Base-by-base conservation (phyloP, 768 basidiomycete species). In the Candolleomyces eurysporus region DNA sequence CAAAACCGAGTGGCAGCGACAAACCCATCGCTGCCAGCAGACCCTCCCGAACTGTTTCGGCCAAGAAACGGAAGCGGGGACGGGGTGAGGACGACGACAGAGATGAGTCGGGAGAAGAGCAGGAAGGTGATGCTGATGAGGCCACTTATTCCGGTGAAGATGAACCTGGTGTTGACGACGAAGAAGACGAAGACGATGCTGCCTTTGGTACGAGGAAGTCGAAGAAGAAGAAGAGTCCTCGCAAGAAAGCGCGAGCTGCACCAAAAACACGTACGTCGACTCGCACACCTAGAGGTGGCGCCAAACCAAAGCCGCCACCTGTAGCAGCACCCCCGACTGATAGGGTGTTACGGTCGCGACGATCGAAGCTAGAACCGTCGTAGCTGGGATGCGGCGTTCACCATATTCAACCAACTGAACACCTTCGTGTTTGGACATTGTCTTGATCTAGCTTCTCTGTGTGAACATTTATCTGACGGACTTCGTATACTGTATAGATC, bases 11-110 rank as follows among this genome's bases (percentile, higher is more conserved):
- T 53, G 17, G 32, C 32, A 13, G 7, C 45, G 30, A 51, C 52
- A 19, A 16, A 50, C 57, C 45, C 22, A 42, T 46, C 51, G 62
- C 42, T 60, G 32, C n/a, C 13, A 19, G 14, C n/a, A 26, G 30
- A 30, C 32, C 52, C 16, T 39, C 40, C 9, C 48, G 19, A 39
- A 26, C 21, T 17, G 60, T 11, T 36, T 21, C 21, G 4, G 46
- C 30, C 10, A 54, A 26, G 40, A 57, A 50, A 32, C 43, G 48
- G 19, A 55, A 65, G 63, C 61, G 67, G 49, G 62, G 67, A 51
- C 50, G 48, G n/a, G 60, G 63, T 39, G 60, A 61, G 9, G 64
- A 67, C 13, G 67, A 70, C 14, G 60, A 63, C 21, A 58, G 58
- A 21, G 48, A 59, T 46, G 39, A 45, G 48, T 49, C 36, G 19